Evolutionary conservation across 768 basidiomycete genomes (phyloP), one percentile per base, ranked within the genome.

Genomic region (Terana coerulea): DNA sequence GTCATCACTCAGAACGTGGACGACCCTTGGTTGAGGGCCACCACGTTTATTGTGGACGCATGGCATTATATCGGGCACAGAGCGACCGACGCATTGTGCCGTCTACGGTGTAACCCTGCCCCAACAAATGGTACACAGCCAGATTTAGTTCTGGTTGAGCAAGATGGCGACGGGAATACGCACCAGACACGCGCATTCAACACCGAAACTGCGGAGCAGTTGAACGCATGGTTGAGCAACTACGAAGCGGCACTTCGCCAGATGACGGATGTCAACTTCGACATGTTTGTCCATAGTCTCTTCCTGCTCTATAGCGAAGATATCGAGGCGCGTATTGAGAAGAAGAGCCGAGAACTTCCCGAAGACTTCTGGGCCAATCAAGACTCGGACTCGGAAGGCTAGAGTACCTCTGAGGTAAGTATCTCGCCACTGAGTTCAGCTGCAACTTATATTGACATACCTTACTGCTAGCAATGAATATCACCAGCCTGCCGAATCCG

Each of bases 111-210:
- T 25, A 51, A 51, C 19, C 50, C 50, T 21, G 41, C 50, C 3
- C 50, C 50, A 19, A 34, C 28, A 10, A 44, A 51, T 44, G 50
- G 50, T 21, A 9, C 40, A 3, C 50, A 51, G 41, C 50, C 50
- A 7, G 50, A 51, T 44, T 41, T 51, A 9, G 31, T 51, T 3
- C 12, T 3, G 10, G 41, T 51, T 5, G 22, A 51, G 19, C n/a
- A 26, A 25, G 50, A 51, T 21, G 29, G 4, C 3, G 7, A 29
- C 5, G 50, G 50, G 9, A 15, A 21, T 5, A 22, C 15, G 3
- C 41, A 51, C 24, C 50, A 43, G 22, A 51, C 50, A n/a, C 50
- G 50, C 7, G 50, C 50, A 17, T 51, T 51, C 50, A 51, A 51
- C 28, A 51, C 50, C 3, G 50, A 51, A 24, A 51, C 50, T 5